Evolutionary conservation across 2,329 filamentous ascomycete genomes (phyloP), one percentile per base, ranked within the genome.

Genomic region (Penicillium sp.): DNA sequence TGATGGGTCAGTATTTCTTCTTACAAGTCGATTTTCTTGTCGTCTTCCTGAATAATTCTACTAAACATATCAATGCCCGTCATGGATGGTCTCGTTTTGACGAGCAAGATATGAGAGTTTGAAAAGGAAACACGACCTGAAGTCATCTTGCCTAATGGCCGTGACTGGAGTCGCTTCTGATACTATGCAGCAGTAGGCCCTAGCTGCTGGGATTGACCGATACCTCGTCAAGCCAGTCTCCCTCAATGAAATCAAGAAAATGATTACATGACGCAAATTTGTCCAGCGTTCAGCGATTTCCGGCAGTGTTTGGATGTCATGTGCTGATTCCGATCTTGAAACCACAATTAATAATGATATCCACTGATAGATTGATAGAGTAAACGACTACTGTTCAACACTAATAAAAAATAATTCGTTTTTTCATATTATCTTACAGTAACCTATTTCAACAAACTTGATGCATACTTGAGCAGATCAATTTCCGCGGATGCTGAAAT

Each of bases 61-160:
- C 54, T 63, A 75, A 74, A 77, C 49, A 68, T 77, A 17, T 71
- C 68, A 13, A 77, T 77, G 74, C 75, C 75, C 1, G 59, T 75
- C 6, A 71, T 77, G 70, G 69, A 77, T 47, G 75, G 75, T 1
- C 71, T 78, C 21, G 66, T 69, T 20, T 72, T 75, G 6, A 75
- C 75, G 1, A 64, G 68, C 12, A 66, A 67, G 15, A 78, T 78
- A 47, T 68, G 75, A 17, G 59, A 65, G 20, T 60, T 65, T 26
- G 71, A 74, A 54, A 63, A 66, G 17, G 54, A 66, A 5, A 57
- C n/a, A 64, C 6, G 48, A 54, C 1, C 48, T 64, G 2, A 39
- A 47, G 2, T 58, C 63, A 3, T 54, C 63, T 8, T 61, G 55
- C 23, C 66, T 70, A 27, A 65, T 69, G 60, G 68, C 67, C 5